Conservation (phyloP, 257 asterid genomes). For the Anisodus acutangulus region DNA sequence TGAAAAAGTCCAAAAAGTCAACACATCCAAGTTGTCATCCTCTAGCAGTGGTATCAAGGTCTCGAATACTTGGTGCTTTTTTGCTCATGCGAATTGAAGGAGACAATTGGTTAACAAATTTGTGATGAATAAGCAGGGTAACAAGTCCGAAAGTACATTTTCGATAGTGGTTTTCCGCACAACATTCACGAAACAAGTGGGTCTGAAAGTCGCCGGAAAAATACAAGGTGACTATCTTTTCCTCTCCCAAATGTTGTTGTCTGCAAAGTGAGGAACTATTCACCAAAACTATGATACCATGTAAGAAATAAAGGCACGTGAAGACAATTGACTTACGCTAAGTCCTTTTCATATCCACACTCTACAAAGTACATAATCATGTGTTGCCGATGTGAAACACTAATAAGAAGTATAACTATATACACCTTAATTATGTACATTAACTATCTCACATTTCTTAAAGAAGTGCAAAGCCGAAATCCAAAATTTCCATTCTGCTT, state of each 20-base stretch:
- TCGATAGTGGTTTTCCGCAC: neutral
- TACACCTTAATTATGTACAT: neutral
- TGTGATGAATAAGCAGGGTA: conserved; percentile 18
- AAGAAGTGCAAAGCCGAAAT: neutral
- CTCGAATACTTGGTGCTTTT: neutral
- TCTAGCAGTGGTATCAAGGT: neutral
- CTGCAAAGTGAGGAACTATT: neutral
- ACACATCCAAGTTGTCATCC: neutral
- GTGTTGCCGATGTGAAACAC: neutral
- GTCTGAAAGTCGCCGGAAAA: neutral
- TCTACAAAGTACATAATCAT: neutral
- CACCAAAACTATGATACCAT: neutral
- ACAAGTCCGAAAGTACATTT: neutral
- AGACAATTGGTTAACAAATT: neutral
- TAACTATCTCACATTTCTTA: neutral
- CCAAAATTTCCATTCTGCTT: neutral
- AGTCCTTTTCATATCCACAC: neutral
- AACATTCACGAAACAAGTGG: conserved; percentile 3
- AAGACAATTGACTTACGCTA: neutral
- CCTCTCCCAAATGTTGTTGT: neutral
- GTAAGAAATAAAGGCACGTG: neutral
- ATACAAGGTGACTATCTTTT: neutral
- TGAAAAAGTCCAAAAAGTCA: neutral
- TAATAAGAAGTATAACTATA: neutral
- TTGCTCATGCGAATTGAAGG: conserved; percentile 16